A percentile compares a stretch with the other conserved stretches of the same genome.
These are phyloP conservation scores for Amauroascus niger DNA, from an alignment of 2,329 filamentous ascomycete species.

Conservation along the genomic window DNA sequence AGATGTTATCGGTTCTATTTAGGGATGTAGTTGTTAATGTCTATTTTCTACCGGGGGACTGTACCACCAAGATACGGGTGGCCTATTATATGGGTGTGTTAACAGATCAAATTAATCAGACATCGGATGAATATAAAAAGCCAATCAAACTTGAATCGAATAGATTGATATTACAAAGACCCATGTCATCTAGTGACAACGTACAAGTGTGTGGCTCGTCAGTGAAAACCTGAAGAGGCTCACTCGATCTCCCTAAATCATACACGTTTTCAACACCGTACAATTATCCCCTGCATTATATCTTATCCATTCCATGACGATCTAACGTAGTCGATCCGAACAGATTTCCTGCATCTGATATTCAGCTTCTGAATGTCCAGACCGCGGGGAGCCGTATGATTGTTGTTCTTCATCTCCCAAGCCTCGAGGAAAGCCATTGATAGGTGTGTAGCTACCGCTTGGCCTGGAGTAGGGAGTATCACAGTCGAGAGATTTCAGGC, in stretches of 20 bases:
- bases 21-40: neutral
- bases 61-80: no score
- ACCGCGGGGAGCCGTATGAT: neutral
- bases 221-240: no score
- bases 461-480: conserved; percentile 14
- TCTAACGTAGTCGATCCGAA: neutral
- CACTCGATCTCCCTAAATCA: no score
- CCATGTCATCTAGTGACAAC: no score
- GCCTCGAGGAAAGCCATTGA: conserved; percentile 11
- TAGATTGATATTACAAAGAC: no score
- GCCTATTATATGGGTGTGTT: no score
- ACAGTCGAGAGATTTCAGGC: conserved; percentile 12
- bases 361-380: neutral
- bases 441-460: neutral
- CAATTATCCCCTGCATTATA: neutral
- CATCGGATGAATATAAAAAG: no score
- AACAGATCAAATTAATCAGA: no score
- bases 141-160: no score
- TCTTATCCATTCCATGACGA: neutral
- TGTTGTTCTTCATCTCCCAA: conserved; percentile 16
- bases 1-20: no score
- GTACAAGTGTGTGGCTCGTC: no score
- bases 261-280: neutral
- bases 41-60: no score
- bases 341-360: conserved; percentile 10